Evolutionary conservation across 352 stramenopile species (phyloP).

Genomic region (Globisporangium abappressorium): DNA sequence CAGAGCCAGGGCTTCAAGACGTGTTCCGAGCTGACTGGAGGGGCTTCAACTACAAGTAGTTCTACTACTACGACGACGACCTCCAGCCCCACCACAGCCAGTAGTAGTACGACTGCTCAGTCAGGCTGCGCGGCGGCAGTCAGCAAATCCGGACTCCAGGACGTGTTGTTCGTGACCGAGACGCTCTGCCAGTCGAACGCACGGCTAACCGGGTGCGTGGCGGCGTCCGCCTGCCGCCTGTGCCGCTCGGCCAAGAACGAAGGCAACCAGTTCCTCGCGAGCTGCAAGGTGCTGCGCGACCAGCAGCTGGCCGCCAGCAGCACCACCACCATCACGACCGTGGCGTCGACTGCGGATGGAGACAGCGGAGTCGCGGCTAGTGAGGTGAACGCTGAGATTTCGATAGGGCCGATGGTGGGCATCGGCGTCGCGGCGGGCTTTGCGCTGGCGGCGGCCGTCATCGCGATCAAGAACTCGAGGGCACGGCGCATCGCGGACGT

Average conservation of each 20-base stretch:
- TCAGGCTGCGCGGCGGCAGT: conserved; percentile 32
- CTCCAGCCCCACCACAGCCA: conserved; percentile 16
- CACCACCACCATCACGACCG: neutral
- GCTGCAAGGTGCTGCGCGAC: conserved; percentile 46
- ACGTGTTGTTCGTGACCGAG: conserved; percentile 48
- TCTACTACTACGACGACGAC: neutral
- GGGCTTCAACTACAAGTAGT: neutral
- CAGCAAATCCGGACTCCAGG: conserved; percentile 24
- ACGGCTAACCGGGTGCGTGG: conserved; percentile 39
- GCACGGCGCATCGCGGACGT: neutral
- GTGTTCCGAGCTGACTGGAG: conserved; percentile 20
- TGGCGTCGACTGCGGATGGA: neutral
- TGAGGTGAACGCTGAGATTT: neutral
- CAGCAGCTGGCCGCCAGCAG: neutral
- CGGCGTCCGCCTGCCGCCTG: conserved; percentile 43
- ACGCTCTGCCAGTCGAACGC: conserved; percentile 30
- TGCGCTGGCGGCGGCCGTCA: conserved; percentile 17
- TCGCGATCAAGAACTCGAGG: conserved; percentile 15
- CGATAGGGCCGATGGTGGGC: neutral
- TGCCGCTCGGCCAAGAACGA: conserved; percentile 60
- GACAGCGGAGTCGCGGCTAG: neutral
- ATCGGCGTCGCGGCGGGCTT: neutral
- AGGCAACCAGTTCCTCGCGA: conserved; percentile 51
- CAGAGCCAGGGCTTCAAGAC: conserved; percentile 25
- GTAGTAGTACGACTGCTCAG: neutral